Evolutionary conservation across 352 stramenopile genomes (phyloP), one percentile per base, ranked within the genome.

Genomic region (Phytopythium cucurbitacearum): DNA sequence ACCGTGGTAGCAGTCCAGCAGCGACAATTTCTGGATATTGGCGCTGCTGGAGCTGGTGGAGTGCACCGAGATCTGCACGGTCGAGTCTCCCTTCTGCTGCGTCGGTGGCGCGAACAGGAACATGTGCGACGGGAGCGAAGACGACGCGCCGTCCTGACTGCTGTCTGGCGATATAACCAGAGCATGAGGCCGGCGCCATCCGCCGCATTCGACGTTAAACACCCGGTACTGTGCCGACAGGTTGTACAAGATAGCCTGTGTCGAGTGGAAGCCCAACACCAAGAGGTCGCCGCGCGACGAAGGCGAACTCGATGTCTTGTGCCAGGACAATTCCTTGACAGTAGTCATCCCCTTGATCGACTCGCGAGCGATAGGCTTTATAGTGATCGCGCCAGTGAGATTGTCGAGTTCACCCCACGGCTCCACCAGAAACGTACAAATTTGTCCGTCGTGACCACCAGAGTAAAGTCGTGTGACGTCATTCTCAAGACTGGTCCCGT

Each of bases 211-310:
- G 13, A 94, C 56, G 43, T 69, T 78, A 54, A 95, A 87, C 8
- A 93, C 32, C 12, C 84, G 84, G 57, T 89, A 87, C 51, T 88
- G 76, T 0, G 81, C 61, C 6, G 78, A 73, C 13, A 85, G 67
- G 56, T 94, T 94, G 63, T 90, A 66, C 6, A 95, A 47, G 53
- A 92, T 67, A 8, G 81, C 85, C 44, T 80, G 63, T 5, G 76
- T 72, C 10, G 85, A 76, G 45, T 93, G 79, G 60, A 95, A 95
- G 11, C 85, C 85, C 56, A 95, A 91, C 8, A 89, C 83, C 45
- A 94, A 65, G 7, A 95, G 73, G 34, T 94, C 71, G 15, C 46
- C 13, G 7, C 44, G 47, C 35, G 34, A 40, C 21, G 21, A 28
- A 28, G 8, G 48, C 57, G n/a, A 13, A 36, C 34, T 47, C 51